Evolutionary conservation across 2,329 filamentous ascomycete genomes (phyloP), one percentile per base, ranked within the genome.

Genomic region (Colletotrichum zoysiae): DNA sequence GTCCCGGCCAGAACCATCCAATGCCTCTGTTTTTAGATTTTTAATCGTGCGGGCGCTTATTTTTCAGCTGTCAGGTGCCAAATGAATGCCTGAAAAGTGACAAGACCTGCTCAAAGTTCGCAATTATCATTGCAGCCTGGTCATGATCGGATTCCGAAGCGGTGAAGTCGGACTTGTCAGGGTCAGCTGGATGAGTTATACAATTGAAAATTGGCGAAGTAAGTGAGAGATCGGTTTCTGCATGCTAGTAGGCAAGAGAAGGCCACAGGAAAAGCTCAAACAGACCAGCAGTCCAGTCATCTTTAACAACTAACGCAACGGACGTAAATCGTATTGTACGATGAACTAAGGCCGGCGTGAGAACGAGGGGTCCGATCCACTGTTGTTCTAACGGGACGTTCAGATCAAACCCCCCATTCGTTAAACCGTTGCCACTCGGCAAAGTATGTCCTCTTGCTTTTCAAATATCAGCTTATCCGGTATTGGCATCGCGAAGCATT

Each of bases 391-490:
- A 30, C 23, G n/a, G 20, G 35, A 50, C 44, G 18, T 55, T 42
- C 38, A 61, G 65, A 70, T 65, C 55, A 60, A 50, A 55, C 20
- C 8, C 59, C 48, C 33, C 48, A 30, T 33, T 26, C 40, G 30
- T 65, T 70, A 11, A 56, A 23, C 44, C 46, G 40, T 60, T 46
- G 53, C 48, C n/a, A 18, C 46, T 38, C 38, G 8, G 30, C 23
- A n/a, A 26, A 62, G 26, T 48, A 40, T 26, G 40, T 18, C 14
- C 11, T 44, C 56, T 48, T 50, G 48, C 46, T 64, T 72, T 38
- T 5, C 5, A 12, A 38, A 62, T 23, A 50, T 44, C 48, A 70
- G 67, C 59, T 64, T 55, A 69, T 65, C 70, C 55, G 6, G 42
- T 14, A 42, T 69, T 53, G n/a, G 20, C 42, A 38, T 38, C 7